These are phyloP conservation scores for Rhizopogon vulgaris DNA, from an alignment of 768 basidiomycete genomes.

Conservation along the genomic window DNA sequence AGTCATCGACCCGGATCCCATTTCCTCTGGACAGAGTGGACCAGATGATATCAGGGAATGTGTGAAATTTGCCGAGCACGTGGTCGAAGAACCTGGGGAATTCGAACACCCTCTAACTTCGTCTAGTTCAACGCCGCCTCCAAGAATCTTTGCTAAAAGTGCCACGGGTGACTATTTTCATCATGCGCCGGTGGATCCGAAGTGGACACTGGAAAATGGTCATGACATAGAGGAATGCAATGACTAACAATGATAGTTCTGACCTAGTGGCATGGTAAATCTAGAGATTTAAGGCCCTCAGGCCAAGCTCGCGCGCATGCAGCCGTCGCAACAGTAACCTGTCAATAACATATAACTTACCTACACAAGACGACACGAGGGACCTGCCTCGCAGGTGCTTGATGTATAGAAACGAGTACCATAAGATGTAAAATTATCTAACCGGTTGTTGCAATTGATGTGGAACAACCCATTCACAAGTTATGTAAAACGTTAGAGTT, in stretches of 20 bases:
- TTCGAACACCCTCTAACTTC: background rate
- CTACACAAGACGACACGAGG: too few relatives aligned
- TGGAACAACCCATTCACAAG: too few relatives aligned
- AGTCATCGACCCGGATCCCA: background rate
- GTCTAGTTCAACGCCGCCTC: background rate
- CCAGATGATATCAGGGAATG: background rate
- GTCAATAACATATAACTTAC: too few relatives aligned
- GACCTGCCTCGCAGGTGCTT: too few relatives aligned
- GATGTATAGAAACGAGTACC: too few relatives aligned
- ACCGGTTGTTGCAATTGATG: too few relatives aligned
- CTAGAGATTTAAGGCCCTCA: background rate
- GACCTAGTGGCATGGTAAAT: background rate
- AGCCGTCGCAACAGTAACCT: too few relatives aligned
- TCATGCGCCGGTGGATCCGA: background rate
- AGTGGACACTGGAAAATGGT: background rate
- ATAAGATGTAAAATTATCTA: too few relatives aligned
- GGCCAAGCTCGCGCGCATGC: background rate
- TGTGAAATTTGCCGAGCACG: background rate
- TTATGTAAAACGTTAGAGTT: too few relatives aligned
- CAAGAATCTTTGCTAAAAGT: background rate
- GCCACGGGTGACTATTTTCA: background rate
- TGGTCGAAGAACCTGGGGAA: background rate
- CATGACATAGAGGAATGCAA: background rate
- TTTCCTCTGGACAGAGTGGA: too few relatives aligned
- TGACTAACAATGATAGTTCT: background rate